Base-by-base conservation (phyloP, 129 eudicot genomes). In the Ambrosia artemisiifolia region DNA sequence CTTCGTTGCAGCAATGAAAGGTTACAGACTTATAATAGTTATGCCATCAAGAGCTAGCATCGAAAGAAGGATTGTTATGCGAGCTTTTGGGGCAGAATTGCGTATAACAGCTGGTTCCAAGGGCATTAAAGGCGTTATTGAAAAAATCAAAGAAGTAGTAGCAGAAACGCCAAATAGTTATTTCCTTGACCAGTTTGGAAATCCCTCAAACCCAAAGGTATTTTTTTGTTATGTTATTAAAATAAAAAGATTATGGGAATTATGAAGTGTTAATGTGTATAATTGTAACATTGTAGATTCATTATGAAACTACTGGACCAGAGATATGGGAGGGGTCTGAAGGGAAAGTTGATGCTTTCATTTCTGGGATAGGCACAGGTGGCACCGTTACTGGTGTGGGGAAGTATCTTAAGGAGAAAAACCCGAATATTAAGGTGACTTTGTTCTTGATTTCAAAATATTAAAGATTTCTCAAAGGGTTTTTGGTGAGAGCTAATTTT, bases 401-500 rank as follows among this genome's bases (percentile, higher is more conserved):
- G 75, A 70, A 38, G 34, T 70, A 17, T 13, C 75, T 70, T 18
- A 53, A 70, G 49, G 75, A 70, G 75, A 53, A 70, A 38, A 70
- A 70, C 13, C 18, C 75, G 6, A 54, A 54, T 38, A 70, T 70
- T 50, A 70, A 70, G 65, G 75, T 36, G 51, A 36, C 0, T 36
- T 11, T 51, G 7, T 51, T 69, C 18, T 34, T 6, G 1, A 32
- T 20, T 35, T 5, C 28, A 7, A 34, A 62, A 34, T 35, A 7
- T 2, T 14, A 33, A 33, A 2, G 2, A 33, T 61, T 33, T 2
- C 17, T 1, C 4, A 16, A 40, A 47, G 20, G 20, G 67, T 61
- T 33, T 33, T n/a, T 6, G 11, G 5, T 12, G 43, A 59, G 67
- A 59, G 67, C 46, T 32, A 33, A 61, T 34, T 62, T 33, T 9